Evolutionary conservation across 2,329 filamentous ascomycete species (phyloP).

Genomic region (Fusarium sp.): DNA sequence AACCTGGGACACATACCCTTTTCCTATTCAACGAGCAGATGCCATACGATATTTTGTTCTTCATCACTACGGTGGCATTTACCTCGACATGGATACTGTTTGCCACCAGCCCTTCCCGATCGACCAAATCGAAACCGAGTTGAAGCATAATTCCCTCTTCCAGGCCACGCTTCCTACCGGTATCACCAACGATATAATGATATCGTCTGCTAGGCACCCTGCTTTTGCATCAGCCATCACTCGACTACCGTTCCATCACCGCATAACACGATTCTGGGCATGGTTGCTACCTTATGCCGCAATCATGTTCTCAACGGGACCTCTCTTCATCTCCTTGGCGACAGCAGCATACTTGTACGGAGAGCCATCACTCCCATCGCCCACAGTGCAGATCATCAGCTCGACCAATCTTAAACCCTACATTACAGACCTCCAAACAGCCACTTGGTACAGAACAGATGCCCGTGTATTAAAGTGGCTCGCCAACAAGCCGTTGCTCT

Average conservation of each 20-base stretch:
- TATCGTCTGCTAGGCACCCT: constrained; percentile 76
- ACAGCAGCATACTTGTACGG: constrained; percentile 77
- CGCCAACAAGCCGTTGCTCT: constrained; percentile 48
- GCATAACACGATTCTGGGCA: constrained; percentile 69
- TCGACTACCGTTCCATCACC: constrained; percentile 69
- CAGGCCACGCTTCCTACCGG: constrained; percentile 75
- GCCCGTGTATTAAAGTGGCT: constrained; percentile 61
- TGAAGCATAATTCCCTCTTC: constrained; percentile 39
- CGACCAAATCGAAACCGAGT: constrained; percentile 31
- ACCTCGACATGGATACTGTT: constrained; percentile 67
- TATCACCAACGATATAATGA: constrained; percentile 86
- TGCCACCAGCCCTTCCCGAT: constrained; percentile 43
- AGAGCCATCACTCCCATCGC: constrained; percentile 48
- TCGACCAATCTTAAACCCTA: constrained; percentile 35
- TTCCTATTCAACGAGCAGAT: constrained; percentile 78
- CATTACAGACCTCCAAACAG: constrained; percentile 52
- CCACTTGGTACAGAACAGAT: constrained; percentile 59
- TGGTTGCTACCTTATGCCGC: constrained; percentile 76
- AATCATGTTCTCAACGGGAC: constrained; percentile 83
- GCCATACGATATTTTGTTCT: constrained; percentile 80
- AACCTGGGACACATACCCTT: constrained; percentile 76
- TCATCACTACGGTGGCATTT: constrained; percentile 77
- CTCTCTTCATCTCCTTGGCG: constrained; percentile 79
- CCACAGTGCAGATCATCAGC: constrained; percentile 41
- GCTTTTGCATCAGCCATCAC: constrained; percentile 79